Conservation (phyloP, 768 basidiomycete species). For the Tulasnella sp. region DNA sequence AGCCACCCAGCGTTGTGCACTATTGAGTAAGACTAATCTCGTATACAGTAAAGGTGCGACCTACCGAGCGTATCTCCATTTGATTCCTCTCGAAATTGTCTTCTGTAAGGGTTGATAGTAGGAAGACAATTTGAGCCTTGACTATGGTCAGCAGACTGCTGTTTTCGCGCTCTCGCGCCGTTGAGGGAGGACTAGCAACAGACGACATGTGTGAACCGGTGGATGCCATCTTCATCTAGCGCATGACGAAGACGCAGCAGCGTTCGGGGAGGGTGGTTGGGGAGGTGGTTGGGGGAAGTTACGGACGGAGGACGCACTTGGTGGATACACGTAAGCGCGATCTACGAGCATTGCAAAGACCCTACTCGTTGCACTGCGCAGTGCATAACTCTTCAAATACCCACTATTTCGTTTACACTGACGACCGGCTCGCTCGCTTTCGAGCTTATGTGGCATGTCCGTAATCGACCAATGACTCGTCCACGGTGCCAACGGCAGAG, state of each 20-base stretch:
- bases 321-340: too few relatives aligned
- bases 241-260: constrained; percentile 6
- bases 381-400: too few relatives aligned
- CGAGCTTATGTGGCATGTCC: too few relatives aligned
- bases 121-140: constrained; percentile 95
- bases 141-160: constrained; percentile 63
- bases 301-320: too few relatives aligned
- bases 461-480: too few relatives aligned
- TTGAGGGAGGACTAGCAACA: constrained; percentile 1
- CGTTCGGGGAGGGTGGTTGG: too few relatives aligned
- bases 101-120: constrained; percentile 90
- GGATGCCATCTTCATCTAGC: constrained; percentile 3
- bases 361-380: too few relatives aligned
- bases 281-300: too few relatives aligned
- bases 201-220: neutral
- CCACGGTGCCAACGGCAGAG: too few relatives aligned
- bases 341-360: too few relatives aligned
- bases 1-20: neutral
- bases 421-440: too few relatives aligned
- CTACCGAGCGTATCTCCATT: constrained; percentile 84
- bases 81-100: constrained; percentile 94
- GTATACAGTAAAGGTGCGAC: constrained; percentile 26
- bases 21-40: constrained; percentile 12
- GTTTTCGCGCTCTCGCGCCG: constrained; percentile 12
- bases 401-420: too few relatives aligned